A percentile compares a stretch with the other conserved stretches of the same genome.
Conservation (phyloP, 2,329 filamentous ascomycete species). For the Fusarium concolor region DNA sequence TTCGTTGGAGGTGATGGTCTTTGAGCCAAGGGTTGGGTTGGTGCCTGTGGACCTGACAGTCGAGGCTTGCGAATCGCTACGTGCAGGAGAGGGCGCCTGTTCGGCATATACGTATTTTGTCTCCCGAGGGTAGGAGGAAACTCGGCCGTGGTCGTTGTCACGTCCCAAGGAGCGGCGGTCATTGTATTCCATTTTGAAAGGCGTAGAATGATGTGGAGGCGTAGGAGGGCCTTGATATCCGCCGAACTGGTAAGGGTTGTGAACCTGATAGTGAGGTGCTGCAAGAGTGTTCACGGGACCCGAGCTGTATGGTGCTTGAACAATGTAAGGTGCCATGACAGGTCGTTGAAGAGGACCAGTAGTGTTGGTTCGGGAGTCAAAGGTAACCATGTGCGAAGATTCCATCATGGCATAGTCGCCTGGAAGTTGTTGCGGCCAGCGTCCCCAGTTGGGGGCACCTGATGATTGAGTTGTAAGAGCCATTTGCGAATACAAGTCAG, state of each 20-base stretch:
- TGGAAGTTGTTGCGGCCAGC: conserved; percentile 64
- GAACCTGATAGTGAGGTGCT: conserved; percentile 57
- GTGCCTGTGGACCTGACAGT: conserved; percentile 38
- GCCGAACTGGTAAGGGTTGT: conserved; percentile 58
- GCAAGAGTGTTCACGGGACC: conserved; percentile 57
- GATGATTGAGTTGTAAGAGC: conserved; percentile 61
- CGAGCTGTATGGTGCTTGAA: conserved; percentile 58
- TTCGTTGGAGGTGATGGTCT: conserved; percentile 59
- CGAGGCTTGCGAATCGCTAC: conserved; percentile 50
- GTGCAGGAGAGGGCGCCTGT: conserved; percentile 50
- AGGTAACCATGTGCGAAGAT: conserved; percentile 59
- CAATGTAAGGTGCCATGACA: conserved; percentile 60
- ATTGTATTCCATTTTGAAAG: conserved; percentile 51
- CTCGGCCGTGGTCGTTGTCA: conserved; percentile 41
- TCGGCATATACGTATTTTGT: conserved; percentile 48
- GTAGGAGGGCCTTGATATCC: conserved; percentile 55
- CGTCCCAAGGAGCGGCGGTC: conserved; percentile 47
- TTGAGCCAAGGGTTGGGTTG: conserved; percentile 51
- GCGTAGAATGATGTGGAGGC: conserved; percentile 49
- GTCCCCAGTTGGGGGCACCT: conserved; percentile 63
- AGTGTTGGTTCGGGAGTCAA: conserved; percentile 58
- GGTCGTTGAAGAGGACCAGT: conserved; percentile 57
- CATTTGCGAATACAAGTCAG: conserved; percentile 52
- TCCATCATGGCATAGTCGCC: conserved; percentile 63
- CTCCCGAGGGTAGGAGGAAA: conserved; percentile 44